These are phyloP conservation scores for Suhomyces sp. DNA, from an alignment of 805 yeast species.

Conservation along the genomic window DNA sequence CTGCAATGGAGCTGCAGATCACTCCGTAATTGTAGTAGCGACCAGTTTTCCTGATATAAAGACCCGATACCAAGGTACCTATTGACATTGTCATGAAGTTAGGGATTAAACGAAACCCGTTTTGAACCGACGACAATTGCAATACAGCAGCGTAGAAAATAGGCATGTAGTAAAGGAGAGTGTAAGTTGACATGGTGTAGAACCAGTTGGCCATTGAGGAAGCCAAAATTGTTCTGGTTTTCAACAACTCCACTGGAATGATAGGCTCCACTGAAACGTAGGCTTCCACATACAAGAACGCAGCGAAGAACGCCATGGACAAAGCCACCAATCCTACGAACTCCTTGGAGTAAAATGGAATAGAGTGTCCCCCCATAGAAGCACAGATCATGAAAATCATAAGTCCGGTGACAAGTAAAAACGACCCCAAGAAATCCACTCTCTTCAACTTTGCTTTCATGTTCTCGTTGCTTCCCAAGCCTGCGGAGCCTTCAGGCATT, in stretches of 20 bases:
- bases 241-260: slow-evolving; percentile 58
- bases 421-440: slow-evolving; percentile 67
- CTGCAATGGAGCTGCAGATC: slow-evolving; percentile 38
- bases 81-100: slow-evolving; percentile 66
- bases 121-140: slow-evolving; percentile 51
- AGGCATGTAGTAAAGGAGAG: slow-evolving; percentile 69
- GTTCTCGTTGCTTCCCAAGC: slow-evolving; percentile 47
- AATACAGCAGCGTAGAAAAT: slow-evolving; percentile 58
- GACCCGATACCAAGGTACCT: slow-evolving; percentile 68
- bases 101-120: slow-evolving; percentile 58
- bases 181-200: slow-evolving; percentile 62
- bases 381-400: slow-evolving; percentile 61
- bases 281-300: slow-evolving; percentile 52
- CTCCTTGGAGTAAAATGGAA: slow-evolving; percentile 44
- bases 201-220: slow-evolving; percentile 71
- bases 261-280: slow-evolving; percentile 60
- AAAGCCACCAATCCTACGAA: slow-evolving; percentile 33
- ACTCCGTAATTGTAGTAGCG: slow-evolving; percentile 52
- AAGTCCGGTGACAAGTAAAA: slow-evolving; percentile 55
- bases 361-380: slow-evolving; percentile 60
- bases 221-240: slow-evolving; percentile 57
- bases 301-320: slow-evolving; percentile 33
- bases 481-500: slow-evolving; percentile 56
- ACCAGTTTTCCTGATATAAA: slow-evolving; percentile 66
- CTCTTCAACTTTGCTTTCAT: slow-evolving; percentile 49